These are phyloP conservation scores for Raphanus sativus DNA, from an alignment of 345 rosid genomes.

Conservation along the genomic window DNA sequence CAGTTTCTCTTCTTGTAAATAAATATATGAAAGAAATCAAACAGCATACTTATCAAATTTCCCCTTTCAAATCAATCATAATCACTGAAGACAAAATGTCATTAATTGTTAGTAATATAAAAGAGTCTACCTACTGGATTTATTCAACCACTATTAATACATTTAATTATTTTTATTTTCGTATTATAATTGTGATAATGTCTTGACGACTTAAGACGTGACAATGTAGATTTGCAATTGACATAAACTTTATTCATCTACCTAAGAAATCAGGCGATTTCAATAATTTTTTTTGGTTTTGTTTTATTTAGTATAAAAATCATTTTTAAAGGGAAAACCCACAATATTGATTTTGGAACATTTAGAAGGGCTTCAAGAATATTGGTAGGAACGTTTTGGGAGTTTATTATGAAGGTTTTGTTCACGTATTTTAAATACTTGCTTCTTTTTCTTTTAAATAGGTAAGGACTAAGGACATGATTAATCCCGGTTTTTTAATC, in stretches of 20 bases:
- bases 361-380: neutral
- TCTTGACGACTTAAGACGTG: neutral
- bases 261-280: neutral
- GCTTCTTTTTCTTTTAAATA: too few species aligned
- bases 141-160: slow-evolving; percentile 3
- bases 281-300: neutral
- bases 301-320: neutral
- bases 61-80: slow-evolving; percentile 24
- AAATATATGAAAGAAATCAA: neutral
- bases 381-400: neutral
- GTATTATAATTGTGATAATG: neutral
- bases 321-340: neutral
- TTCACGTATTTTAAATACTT: neutral
- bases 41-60: neutral
- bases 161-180: neutral
- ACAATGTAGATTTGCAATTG: neutral
- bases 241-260: neutral
- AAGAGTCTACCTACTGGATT: slow-evolving; percentile 23
- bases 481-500: too few species aligned
- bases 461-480: too few species aligned
- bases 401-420: neutral
- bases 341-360: neutral
- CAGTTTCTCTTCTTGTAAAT: neutral
- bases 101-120: slow-evolving; percentile 13
- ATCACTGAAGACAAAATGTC: neutral